Evolutionary conservation across 768 basidiomycete species (phyloP).

Genomic region (Crucibulum laeve): DNA sequence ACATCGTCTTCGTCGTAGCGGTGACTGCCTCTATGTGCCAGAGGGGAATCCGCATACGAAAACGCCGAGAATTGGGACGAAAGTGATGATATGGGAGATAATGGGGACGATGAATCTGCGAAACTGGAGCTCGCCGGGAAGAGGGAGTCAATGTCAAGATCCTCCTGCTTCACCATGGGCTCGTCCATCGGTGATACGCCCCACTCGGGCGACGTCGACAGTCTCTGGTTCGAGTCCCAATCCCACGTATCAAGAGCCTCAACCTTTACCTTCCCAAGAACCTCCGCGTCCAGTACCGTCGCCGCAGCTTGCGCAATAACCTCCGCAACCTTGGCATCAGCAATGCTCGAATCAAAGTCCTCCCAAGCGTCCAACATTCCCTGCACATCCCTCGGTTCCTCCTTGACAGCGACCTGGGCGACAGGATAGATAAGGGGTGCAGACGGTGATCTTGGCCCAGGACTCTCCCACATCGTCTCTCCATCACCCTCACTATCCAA

Average conservation of each 20-base stretch:
- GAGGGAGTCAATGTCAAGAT: conserved; percentile 34
- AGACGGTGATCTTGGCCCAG: conserved; percentile 60
- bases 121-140: conserved; percentile 25
- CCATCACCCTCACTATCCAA: conserved; percentile 55
- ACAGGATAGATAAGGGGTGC: conserved; percentile 33
- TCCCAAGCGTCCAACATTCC: conserved; percentile 72
- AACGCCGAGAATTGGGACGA: conserved; percentile 20
- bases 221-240: conserved; percentile 31
- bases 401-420: conserved; percentile 43
- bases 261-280: conserved; percentile 30
- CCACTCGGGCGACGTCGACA: conserved; percentile 20
- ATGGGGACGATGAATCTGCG: conserved; percentile 20
- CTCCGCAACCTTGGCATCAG: conserved; percentile 39
- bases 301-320: conserved; percentile 34
- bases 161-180: conserved; percentile 43
- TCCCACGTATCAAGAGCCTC: conserved; percentile 42
- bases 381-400: conserved; percentile 58
- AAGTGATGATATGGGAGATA: conserved; percentile 21
- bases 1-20: conserved; percentile 7
- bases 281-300: conserved; percentile 20
- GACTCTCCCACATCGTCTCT: conserved; percentile 60
- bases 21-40: conserved; percentile 10
- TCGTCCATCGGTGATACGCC: conserved; percentile 23
- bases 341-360: conserved; percentile 43
- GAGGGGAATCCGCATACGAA: conserved; percentile 19